Evolutionary conservation across 352 stramenopile genomes (phyloP), one percentile per base, ranked within the genome.

Genomic region (Blastocystis sp.): DNA sequence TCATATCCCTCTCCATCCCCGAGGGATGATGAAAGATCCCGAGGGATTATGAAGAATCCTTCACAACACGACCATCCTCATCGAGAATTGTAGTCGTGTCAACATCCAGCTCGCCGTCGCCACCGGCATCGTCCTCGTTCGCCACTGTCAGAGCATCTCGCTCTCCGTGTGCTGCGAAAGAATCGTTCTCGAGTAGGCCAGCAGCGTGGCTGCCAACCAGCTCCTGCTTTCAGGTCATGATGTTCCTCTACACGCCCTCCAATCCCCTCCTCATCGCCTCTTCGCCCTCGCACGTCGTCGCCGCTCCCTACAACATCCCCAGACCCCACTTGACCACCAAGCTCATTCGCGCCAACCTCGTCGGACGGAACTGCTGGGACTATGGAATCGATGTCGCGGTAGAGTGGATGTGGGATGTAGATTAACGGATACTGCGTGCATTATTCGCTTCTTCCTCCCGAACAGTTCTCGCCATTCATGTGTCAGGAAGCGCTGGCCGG

Each of bases 1-100:
- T 76, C 64, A 76, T 76, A 76, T 76, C 64, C 64, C 53, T 34
- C 24, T 36, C n/a, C n/a, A n/a, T n/a, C n/a, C n/a, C n/a, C n/a
- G n/a, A n/a, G n/a, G n/a, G n/a, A n/a, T n/a, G n/a, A n/a, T n/a
- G n/a, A n/a, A n/a, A n/a, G n/a, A n/a, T n/a, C n/a, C n/a, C n/a
- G n/a, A n/a, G n/a, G n/a, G n/a, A n/a, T n/a, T n/a, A n/a, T n/a
- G n/a, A n/a, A n/a, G n/a, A n/a, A n/a, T n/a, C n/a, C n/a, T n/a
- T n/a, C n/a, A n/a, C 21, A 18, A 21, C 27, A 78, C 48, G 40
- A 27, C 34, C 18, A n/a, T 78, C 34, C 7, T 63, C 9, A 21
- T 78, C 8, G n/a, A 78, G 49, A 40, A 78, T 34, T 78, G 67
- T 32, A 8, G 4, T 9, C 14, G n/a, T 34, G n/a, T 21, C 24